Conservation (phyloP, 2,329 filamentous ascomycete genomes). For the Cytospora mali region DNA sequence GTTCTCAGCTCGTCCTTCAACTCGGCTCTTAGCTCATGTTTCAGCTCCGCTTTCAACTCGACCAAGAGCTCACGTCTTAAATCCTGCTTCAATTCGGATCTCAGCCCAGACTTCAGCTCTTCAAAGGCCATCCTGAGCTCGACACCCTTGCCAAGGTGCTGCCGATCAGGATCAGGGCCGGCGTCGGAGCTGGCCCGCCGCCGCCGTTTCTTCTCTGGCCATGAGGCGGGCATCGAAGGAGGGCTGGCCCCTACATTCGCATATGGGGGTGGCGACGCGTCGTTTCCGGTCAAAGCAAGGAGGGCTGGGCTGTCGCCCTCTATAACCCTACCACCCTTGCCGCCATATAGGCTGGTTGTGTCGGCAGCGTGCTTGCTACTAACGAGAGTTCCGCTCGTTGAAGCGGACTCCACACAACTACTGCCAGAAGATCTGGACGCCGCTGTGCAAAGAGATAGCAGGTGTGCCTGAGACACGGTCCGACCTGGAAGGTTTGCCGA, state of each 20-base stretch:
- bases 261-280: conserved; percentile 8
- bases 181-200: conserved; percentile 10
- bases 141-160: neutral
- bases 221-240: neutral
- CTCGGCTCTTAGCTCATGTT: conserved; percentile 9
- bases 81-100: conserved; percentile 6
- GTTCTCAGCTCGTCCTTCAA: neutral
- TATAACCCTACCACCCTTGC: conserved; percentile 21
- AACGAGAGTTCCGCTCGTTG: neutral
- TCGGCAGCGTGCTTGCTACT: conserved; percentile 21
- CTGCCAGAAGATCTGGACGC: neutral
- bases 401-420: neutral
- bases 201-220: conserved; percentile 10
- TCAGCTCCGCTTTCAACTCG: neutral
- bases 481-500: neutral
- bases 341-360: conserved; percentile 22
- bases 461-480: neutral
- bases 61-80: neutral
- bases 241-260: conserved; percentile 9
- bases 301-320: neutral
- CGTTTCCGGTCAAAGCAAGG: neutral
- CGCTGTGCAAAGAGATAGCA: neutral
- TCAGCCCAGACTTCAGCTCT: neutral
- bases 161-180: neutral
- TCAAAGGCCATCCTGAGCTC: conserved; percentile 5